phyloP scores from a whole-genome alignment of 208 protist genomes.

The Trypanosoma grayi region DNA sequence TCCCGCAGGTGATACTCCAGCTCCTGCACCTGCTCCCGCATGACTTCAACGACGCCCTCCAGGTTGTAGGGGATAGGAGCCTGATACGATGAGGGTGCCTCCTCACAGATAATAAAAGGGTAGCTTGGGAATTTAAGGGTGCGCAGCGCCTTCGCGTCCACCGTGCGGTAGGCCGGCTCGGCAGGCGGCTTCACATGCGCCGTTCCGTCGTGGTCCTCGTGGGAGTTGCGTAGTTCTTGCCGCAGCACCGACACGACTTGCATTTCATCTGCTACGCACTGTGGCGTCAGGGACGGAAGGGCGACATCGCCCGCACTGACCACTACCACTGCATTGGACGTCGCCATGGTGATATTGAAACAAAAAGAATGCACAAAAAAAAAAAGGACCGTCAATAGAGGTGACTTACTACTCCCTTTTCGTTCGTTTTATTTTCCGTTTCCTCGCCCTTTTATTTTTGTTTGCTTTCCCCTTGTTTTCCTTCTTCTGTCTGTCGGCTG shows the following conservation, averaged over 20 bases:
- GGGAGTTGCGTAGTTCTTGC: constrained; percentile 20
- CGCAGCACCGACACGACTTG: constrained; percentile 13
- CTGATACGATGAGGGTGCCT: constrained; percentile 74
- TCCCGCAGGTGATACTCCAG: constrained; percentile 54
- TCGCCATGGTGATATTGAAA: background rate
- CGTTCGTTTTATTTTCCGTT: background rate
- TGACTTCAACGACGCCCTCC: constrained; percentile 42
- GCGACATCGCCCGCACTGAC: background rate
- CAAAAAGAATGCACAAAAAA: constrained; percentile 2
- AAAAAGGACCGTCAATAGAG: constrained; percentile 3
- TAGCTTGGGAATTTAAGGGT: constrained; percentile 76
- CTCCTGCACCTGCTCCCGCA: constrained; percentile 51
- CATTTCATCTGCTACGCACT: constrained; percentile 14
- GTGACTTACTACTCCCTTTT: background rate
- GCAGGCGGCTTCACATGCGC: background rate
- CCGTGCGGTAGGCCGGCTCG: constrained; percentile 50
- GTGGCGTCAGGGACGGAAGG: background rate
- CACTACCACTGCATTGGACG: background rate
- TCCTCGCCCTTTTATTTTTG: background rate
- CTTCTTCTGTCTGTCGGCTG: too few relatives aligned
- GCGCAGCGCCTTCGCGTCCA: constrained; percentile 58
- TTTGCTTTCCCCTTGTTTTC: too few relatives aligned
- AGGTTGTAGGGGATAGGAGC: constrained; percentile 78
- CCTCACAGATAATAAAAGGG: constrained; percentile 79
- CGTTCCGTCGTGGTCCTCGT: constrained; percentile 16